Evolutionary conservation across 1,139 yeast species (phyloP), one percentile per base, ranked within the genome.

Genomic region (Geotrichum klebahnii): DNA sequence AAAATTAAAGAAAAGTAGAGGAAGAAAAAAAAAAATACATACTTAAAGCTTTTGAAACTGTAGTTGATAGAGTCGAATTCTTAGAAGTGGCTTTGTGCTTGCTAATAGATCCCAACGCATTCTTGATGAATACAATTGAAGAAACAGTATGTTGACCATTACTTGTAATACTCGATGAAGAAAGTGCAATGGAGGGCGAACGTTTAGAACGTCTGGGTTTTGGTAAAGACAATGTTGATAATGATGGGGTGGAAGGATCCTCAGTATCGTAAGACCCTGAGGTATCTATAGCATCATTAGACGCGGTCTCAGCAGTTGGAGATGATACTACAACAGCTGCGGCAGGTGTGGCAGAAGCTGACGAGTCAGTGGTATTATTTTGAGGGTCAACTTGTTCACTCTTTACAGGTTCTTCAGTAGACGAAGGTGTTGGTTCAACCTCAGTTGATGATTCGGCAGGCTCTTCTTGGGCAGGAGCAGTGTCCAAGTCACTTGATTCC

Each of bases 21-120:
- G n/a, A n/a, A n/a, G n/a, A 28, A 6, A 41, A 32, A 41, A 28
- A 42, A 38, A 36, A 48, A 9, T 44, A 58, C 60, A 61, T 57
- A 48, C 72, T 74, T 26, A 77, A 57, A 0, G 77, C 77, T 47
- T 69, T 72, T 35, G 69, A 65, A 9, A 74, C 69, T 1, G 78
- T 67, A 24, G 65, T 66, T 10, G 70, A 68, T 40, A 79, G 63
- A 3, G 69, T 67, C 6, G 73, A 69, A 51, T 72, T 70, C 57
- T 77, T 77, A 52, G 76, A 75, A 9, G 76, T 75, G 38, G 78
- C 81, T 52, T 75, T 76, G 45, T 76, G 70, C n/a, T 67, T 63
- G 22, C 70, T 61, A 50, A 79, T 74, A 5, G 67, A 60, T 40
- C 75, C 77, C 45, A 79, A 67, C 5, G 81, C 75, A 41, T 68